A percentile compares a stretch with the other conserved stretches of the same genome.
phyloP scores from a whole-genome alignment of 2,329 filamentous ascomycete species.

The Talaromyces marneffei region DNA sequence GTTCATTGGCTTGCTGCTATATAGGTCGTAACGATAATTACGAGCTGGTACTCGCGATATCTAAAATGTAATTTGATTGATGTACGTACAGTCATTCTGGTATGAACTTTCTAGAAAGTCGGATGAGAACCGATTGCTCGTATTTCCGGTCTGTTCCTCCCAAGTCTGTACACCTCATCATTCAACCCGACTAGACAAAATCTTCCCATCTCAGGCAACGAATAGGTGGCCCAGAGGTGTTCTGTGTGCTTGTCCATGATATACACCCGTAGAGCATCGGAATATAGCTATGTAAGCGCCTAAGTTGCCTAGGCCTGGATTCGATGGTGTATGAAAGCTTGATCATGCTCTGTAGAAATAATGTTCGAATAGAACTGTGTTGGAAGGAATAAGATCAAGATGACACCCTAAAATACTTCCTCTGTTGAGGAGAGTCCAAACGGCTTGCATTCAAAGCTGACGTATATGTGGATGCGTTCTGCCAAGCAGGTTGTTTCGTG shows the following conservation, averaged over 20 bases:
- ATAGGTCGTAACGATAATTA: not conserved
- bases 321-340: not conserved
- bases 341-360: not conserved
- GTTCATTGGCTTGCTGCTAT: not conserved
- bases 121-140: not conserved
- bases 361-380: not conserved
- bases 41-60: not conserved
- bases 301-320: not conserved
- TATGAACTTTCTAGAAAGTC: not conserved
- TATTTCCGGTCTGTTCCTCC: not conserved
- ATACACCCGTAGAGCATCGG: too few species aligned
- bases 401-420: not conserved
- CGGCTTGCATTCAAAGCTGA: not conserved
- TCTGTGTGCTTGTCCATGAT: not conserved
- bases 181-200: not conserved
- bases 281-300: not conserved
- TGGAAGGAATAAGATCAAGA: not conserved
- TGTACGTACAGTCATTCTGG: not conserved
- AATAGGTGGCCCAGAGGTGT: not conserved
- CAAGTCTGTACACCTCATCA: not conserved
- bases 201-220: not conserved
- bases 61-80: not conserved
- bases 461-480: not conserved
- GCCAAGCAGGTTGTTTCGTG: not conserved
- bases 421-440: not conserved